Percentiles rank a stretch among this genome's conserved stretches.
Conservation (phyloP, 768 basidiomycete species). For the Xerocomus potaroensis region DNA sequence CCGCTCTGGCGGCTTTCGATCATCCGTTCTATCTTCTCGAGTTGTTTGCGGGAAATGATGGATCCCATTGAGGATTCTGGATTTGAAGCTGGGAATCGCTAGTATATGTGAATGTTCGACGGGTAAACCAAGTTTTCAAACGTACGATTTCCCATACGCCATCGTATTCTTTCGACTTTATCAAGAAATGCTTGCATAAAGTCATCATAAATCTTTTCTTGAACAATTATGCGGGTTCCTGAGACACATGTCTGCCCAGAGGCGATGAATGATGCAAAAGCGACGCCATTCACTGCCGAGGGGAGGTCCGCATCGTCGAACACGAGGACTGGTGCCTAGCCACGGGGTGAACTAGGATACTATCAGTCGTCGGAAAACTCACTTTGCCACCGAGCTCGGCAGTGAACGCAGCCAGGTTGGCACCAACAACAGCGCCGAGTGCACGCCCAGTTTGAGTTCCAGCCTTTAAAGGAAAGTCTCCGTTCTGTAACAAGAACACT, state of each 20-base stretch:
- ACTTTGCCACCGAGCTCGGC: constrained; percentile 89
- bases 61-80: constrained; percentile 74
- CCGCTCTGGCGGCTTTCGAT: constrained; percentile 45
- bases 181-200: constrained; percentile 61
- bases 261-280: constrained; percentile 81
- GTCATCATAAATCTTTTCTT: constrained; percentile 60
- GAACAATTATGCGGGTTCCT: constrained; percentile 77
- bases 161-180: constrained; percentile 58
- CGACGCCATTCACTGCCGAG: constrained; percentile 77
- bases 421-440: constrained; percentile 68
- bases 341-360: neutral
- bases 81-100: constrained; percentile 51
- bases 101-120: neutral
- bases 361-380: neutral
- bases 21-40: constrained; percentile 60
- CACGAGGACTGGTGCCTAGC: constrained; percentile 72
- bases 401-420: constrained; percentile 69
- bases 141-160: constrained; percentile 77
- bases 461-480: constrained; percentile 42
- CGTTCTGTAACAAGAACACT: neutral
- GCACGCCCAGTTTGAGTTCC: constrained; percentile 75
- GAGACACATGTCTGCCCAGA: constrained; percentile 92
- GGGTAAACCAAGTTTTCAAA: constrained; percentile 9
- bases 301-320: constrained; percentile 74
- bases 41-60: constrained; percentile 63